Conservation (phyloP, 441 rosid genomes). For the Lepidium campestre region DNA sequence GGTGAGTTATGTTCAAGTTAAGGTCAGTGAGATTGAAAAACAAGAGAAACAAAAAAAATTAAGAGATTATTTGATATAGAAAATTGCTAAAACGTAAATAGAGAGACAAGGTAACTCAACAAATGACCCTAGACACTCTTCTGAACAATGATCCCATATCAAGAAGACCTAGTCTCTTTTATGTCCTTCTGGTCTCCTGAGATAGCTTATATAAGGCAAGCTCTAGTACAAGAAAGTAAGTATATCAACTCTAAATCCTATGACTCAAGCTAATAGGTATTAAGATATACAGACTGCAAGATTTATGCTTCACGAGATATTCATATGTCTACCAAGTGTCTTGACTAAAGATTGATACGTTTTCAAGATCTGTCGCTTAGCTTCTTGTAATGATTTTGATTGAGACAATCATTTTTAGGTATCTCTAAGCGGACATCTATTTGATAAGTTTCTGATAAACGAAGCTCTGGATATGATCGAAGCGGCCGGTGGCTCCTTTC, state of each 20-base stretch:
- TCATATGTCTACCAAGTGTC: neutral
- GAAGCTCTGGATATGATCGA: constrained; percentile 94
- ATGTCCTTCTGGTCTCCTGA: no score
- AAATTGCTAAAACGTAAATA: no score
- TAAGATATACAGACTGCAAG: neutral
- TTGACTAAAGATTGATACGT: constrained; percentile 9
- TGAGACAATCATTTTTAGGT: constrained; percentile 47
- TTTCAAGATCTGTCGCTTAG: neutral
- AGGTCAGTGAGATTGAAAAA: no score
- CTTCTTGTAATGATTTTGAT: constrained; percentile 20
- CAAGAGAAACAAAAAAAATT: no score
- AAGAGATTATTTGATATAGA: no score
- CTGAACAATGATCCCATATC: no score
- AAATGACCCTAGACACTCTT: no score
- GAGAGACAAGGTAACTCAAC: no score
- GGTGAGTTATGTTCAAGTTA: constrained; percentile 40
- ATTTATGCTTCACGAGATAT: constrained; percentile 1
- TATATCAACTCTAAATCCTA: neutral
- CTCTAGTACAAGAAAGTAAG: neutral
- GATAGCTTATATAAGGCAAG: no score
- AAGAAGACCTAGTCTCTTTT: no score
- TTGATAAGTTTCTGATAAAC: constrained; percentile 86
- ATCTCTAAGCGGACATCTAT: constrained; percentile 86
- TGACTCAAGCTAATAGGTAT: neutral
- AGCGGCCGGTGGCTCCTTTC: constrained; percentile 86